A percentile compares a stretch with the other conserved stretches of the same genome.
These are phyloP conservation scores for Austropuccinia psidii DNA, from an alignment of 1,284 basidiomycete genomes.

Conservation along the genomic window DNA sequence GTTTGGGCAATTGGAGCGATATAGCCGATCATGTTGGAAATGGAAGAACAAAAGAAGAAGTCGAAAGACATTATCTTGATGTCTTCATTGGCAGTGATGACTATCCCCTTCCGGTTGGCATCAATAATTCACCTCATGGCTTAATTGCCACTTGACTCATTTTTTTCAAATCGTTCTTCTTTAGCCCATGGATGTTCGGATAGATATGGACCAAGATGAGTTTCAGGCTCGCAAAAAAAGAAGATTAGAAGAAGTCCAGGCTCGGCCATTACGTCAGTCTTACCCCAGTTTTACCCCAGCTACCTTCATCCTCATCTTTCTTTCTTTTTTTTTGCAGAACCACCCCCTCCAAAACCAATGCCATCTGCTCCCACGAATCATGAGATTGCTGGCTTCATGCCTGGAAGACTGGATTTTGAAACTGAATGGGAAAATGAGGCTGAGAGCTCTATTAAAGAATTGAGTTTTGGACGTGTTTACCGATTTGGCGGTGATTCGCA, in stretches of 20 bases:
- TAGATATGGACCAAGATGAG: constrained; percentile 66
- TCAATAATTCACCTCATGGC: neutral
- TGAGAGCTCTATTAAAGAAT: constrained; percentile 87
- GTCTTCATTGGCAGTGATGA: constrained; percentile 70
- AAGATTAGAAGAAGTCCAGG: constrained; percentile 60
- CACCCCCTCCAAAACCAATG: constrained; percentile 58
- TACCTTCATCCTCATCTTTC: neutral
- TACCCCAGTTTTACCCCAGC: constrained; percentile 38
- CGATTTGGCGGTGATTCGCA: constrained; percentile 74
- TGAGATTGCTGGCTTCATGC: constrained; percentile 87
- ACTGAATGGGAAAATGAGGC: constrained; percentile 95
- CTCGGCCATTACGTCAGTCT: constrained; percentile 50
- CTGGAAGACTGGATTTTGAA: constrained; percentile 94
- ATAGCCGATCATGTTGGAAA: constrained; percentile 94
- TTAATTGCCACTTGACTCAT: neutral
- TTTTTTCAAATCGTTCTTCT: neutral
- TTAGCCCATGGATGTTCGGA: constrained; percentile 61
- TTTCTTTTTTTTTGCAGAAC: constrained; percentile 39
- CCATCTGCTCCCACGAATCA: constrained; percentile 91
- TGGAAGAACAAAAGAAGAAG: constrained; percentile 78
- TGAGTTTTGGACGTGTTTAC: constrained; percentile 84
- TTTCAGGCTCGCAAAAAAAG: constrained; percentile 81
- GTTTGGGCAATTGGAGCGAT: constrained; percentile 94
- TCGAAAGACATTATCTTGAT: constrained; percentile 76
- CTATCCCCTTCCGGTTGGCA: constrained; percentile 68